A percentile compares a stretch with the other conserved stretches of the same genome.
Conservation (phyloP, 768 basidiomycete genomes). For the Trametes villosa region DNA sequence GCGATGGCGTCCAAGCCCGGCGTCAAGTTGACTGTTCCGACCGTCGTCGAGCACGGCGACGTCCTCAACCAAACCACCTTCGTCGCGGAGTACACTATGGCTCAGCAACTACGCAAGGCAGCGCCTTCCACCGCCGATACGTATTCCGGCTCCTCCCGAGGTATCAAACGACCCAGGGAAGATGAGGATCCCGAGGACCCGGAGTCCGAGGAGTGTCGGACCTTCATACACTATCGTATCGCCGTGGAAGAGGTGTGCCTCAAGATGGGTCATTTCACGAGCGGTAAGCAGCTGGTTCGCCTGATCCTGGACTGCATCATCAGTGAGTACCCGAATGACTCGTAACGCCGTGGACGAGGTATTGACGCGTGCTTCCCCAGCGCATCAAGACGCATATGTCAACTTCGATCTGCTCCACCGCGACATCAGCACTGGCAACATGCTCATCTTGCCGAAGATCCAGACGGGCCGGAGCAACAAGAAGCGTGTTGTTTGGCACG, state of each 20-base stretch:
- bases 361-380: neutral
- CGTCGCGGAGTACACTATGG: neutral
- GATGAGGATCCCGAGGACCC: neutral
- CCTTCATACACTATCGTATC: constrained; percentile 16
- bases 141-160: neutral
- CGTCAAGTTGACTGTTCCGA: neutral
- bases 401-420: neutral
- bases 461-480: neutral
- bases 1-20: neutral
- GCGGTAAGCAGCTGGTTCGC: neutral
- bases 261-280: neutral
- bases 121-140: no score
- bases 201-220: neutral
- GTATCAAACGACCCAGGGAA: neutral
- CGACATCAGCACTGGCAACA: constrained; percentile 12
- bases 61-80: neutral
- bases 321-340: neutral
- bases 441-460: neutral
- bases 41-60: constrained; percentile 7
- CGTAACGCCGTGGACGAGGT: neutral
- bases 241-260: constrained; percentile 14
- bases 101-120: neutral
- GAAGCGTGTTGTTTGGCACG: neutral
- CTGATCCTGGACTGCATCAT: neutral
- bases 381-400: neutral